These are phyloP conservation scores for Pharnaceum exiguum DNA, from an alignment of 148 eudicot genomes.

Conservation along the genomic window DNA sequence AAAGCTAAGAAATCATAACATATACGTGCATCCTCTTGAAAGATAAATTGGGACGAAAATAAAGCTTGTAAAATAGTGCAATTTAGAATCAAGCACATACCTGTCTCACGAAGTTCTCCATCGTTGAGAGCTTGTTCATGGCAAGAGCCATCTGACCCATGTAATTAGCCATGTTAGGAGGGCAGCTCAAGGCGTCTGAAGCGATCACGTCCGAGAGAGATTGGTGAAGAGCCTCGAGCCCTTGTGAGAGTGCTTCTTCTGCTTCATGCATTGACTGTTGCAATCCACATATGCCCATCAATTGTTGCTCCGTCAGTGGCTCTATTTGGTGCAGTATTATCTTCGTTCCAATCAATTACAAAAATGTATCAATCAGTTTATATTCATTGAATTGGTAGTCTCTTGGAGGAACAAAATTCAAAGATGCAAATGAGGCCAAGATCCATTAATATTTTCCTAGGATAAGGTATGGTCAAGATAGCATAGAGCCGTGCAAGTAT, in stretches of 20 bases:
- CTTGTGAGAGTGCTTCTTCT: constrained; percentile 78
- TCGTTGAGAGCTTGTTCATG: constrained; percentile 73
- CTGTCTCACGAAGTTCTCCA: constrained; percentile 87
- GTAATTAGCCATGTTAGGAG: constrained; percentile 64
- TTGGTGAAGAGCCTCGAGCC: constrained; percentile 62
- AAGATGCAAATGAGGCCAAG: constrained; percentile 16
- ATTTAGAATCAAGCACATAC: constrained; percentile 21
- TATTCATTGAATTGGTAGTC: no score
- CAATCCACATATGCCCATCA: constrained; percentile 60
- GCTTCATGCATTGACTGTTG: constrained; percentile 83
- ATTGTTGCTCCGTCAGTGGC: constrained; percentile 84
- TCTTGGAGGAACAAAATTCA: constrained; percentile 13
- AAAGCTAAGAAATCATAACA: no score
- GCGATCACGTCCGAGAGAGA: constrained; percentile 61
- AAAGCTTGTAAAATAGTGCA: no score
- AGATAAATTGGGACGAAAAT: no score
- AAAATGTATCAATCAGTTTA: not conserved
- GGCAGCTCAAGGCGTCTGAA: constrained; percentile 49
- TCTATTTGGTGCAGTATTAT: constrained; percentile 68
- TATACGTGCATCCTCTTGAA: no score
- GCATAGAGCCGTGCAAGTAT: constrained; percentile 31
- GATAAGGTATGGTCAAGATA: not conserved
- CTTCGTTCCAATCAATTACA: constrained; percentile 20
- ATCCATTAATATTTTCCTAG: constrained; percentile 5
- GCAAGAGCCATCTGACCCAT: constrained; percentile 91